Evolutionary conservation across 495 filamentous ascomycete genomes (phyloP), one percentile per base, ranked within the genome.

Genomic region (Penicillium daleae): DNA sequence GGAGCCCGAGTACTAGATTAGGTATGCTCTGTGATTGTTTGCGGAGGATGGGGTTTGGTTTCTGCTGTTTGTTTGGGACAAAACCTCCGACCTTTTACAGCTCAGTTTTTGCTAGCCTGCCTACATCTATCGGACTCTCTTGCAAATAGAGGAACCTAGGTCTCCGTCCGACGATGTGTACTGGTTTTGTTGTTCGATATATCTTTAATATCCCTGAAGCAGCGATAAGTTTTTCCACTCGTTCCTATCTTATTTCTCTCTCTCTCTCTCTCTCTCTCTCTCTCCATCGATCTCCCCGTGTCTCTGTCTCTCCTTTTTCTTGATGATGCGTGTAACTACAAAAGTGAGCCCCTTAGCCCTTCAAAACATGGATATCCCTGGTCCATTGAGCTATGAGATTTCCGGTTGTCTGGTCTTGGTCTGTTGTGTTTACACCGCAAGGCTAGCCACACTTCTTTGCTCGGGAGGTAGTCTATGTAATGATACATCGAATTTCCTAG

Each of bases 1-100:
- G 67, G 94, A 97, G 83, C 91, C 92, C 65, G 95, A 99, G 86
- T 99, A 99, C 87, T 99, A 97, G 78, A 74, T 71, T 64, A 64
- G 65, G 62, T 61, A 68, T 59, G 61, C 60, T 71, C 31, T 62
- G 37, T 69, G 65, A 71, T 60, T 61, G 64, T 53, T 53, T 62
- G 64, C 21, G 56, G 46, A 62, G 50, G 46, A 63, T 69, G 54
- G 60, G 62, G 49, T 65, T 68, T 63, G 58, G 39, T 65, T 67
- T 65, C 58, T 66, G 60, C 61, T 42, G 52, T 50, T 62, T 73
- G 62, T 67, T 60, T 70, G 68, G 67, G 68, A 65, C 64, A 69
- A 66, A 57, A 69, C 60, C 59, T 64, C 65, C 64, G 60, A 65
- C 64, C 66, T 55, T n/a, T 69, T 56, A 55, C 49, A 54, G 68